Conservation (phyloP, 1,139 yeast genomes). For the Geotrichum citri-aurantii region DNA sequence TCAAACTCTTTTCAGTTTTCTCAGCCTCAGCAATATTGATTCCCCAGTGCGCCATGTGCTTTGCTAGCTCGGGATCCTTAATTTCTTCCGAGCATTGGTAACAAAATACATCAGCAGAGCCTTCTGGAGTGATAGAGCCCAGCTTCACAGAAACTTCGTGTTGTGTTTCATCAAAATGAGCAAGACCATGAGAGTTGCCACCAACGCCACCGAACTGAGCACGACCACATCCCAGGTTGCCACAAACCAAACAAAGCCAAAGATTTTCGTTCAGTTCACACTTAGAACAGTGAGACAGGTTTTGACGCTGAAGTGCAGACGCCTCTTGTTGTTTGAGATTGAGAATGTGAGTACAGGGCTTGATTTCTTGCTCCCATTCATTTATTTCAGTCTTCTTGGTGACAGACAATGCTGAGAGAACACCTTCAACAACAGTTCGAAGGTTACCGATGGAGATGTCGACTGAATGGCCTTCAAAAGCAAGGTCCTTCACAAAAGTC, state of each 20-base stretch:
- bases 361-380: constrained; percentile 87
- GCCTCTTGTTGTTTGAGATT: constrained; percentile 42
- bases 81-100: constrained; percentile 87
- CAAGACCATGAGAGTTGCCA: constrained; percentile 86
- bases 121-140: constrained; percentile 73
- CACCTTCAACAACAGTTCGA: constrained; percentile 40
- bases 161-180: constrained; percentile 50
- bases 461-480: constrained; percentile 21
- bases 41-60: constrained; percentile 54
- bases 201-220: constrained; percentile 88
- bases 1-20: constrained; percentile 74
- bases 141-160: constrained; percentile 86
- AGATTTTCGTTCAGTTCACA: constrained; percentile 74
- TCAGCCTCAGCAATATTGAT: constrained; percentile 57
- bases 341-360: constrained; percentile 70
- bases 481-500: constrained; percentile 44
- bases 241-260: constrained; percentile 92
- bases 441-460: constrained; percentile 21
- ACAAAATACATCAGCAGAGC: constrained; percentile 74
- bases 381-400: constrained; percentile 64
- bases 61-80: constrained; percentile 55
- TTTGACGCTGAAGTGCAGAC: constrained; percentile 20
- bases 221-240: constrained; percentile 86
- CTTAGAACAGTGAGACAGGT: constrained; percentile 46
- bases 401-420: constrained; percentile 62